Conservation (phyloP, 768 basidiomycete genomes). For the Amanita exitialis region DNA sequence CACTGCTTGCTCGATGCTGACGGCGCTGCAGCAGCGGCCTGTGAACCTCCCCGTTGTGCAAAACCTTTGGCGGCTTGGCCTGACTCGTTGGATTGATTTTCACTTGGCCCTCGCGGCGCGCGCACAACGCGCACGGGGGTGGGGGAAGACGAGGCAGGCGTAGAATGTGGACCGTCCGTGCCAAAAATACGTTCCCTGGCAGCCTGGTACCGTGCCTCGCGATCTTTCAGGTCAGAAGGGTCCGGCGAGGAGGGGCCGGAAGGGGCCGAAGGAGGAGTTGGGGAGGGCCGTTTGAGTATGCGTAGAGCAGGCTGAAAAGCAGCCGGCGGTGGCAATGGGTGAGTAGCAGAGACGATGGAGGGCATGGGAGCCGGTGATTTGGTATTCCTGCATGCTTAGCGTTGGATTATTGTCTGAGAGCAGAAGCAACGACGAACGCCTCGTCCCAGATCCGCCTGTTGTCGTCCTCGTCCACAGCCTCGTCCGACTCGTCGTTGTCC, state of each 20-base stretch:
- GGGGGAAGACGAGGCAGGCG: neutral
- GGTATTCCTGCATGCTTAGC: constrained; percentile 33
- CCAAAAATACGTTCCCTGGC: constrained; percentile 71
- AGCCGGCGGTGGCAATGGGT: constrained; percentile 39
- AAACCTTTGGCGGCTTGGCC: constrained; percentile 15
- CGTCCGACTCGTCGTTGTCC: constrained; percentile 46
- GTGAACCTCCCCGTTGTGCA: constrained; percentile 10
- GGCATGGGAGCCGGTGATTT: constrained; percentile 61
- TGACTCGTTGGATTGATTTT: neutral
- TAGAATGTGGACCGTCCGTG: constrained; percentile 7
- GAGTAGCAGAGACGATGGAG: constrained; percentile 35
- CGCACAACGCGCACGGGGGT: constrained; percentile 14
- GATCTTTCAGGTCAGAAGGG: constrained; percentile 35
- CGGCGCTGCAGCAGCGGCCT: constrained; percentile 2
- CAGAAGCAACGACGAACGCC: constrained; percentile 39
- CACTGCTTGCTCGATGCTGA: neutral
- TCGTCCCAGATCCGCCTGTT: constrained; percentile 56
- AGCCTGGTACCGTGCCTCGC: constrained; percentile 65
- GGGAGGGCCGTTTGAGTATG: constrained; percentile 63
- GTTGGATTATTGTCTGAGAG: constrained; percentile 5
- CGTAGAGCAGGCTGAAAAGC: constrained; percentile 56
- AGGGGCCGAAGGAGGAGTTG: constrained; percentile 17
- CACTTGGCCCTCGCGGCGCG: constrained; percentile 18
- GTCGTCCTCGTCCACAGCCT: constrained; percentile 24
- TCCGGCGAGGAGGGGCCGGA: constrained; percentile 15